Base-by-base conservation (phyloP, 2,329 filamentous ascomycete species). In the Juglanconis sp. region DNA sequence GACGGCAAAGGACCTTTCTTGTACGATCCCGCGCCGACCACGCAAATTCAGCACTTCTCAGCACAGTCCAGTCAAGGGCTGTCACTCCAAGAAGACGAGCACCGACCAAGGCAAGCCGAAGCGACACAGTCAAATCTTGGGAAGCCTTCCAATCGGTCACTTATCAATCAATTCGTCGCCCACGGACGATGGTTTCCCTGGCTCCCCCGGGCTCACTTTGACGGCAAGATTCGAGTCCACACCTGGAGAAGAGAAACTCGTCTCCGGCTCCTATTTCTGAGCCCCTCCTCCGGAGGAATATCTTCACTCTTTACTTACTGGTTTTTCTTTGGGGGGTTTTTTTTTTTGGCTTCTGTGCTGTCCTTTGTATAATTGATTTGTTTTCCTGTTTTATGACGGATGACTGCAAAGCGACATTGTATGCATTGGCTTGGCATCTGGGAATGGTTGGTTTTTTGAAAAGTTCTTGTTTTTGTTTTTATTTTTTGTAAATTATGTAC, bases 21-120 rank as follows among this genome's bases (percentile, higher is more conserved):
- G 44, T 34, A 11, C 47, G 2, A 50, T 56, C 1, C 61, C 61
- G 11, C 40, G 48, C 31, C 32, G 61, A 9, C 61, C 61, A 4
- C 48, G 61, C 30, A 63, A 63, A 54, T 63, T 63, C 47, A 63
- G 61, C 58, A 63, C 61, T 5, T 61, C 61, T n/a, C 57, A 57
- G 48, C 49, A 57, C 52, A 63, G 58, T 50, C 61, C 61, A 6
- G 49, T 53, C 50, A 63, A 61, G 38, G 49, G 47, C n/a, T 56
- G 36, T n/a, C 56, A 59, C 38, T 55, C 58, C 6, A 59, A 53
- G 24, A 63, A 63, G 58, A 48, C 50, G 24, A 61, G 57, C 15
- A 54, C 56, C 44, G 61, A 61, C 34, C 47, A 63, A 7, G 60
- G 56, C 3, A 53, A 40, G n/a, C 59, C 61, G 24, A 56, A 40